Base-by-base conservation (phyloP, 176 grass and related monocot species). In the Chloris gayana region DNA sequence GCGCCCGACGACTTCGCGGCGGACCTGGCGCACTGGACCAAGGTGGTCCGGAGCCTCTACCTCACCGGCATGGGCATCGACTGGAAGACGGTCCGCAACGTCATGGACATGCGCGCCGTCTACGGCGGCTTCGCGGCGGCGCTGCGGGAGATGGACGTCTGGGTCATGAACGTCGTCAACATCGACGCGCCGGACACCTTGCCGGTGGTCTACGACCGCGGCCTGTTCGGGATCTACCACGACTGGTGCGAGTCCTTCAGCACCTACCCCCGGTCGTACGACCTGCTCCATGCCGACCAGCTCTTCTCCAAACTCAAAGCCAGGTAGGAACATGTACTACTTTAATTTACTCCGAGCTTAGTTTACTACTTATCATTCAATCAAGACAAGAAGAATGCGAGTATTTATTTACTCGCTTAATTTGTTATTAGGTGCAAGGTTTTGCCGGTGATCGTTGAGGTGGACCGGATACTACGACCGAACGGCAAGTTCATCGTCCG, bases 61-160 rank as follows among this genome's bases (percentile, higher is more conserved):
- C 73, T 99, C 58, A 46, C 85, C 39, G 93, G 97, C 69, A 82
- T 93, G 84, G 97, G 97, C 81, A 91, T 99, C 71, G 73, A 95
- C 42, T 99, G 97, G 97, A 88, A 86, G 58, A 38, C 62, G 7
- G 53, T 99, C 5, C 85, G 97, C 66, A 99, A 99, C 78, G 90
- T 87, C 59, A 99, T 99, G 97, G 97, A 99, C 87, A 99, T 99
- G 97, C 69, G 97, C 75, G 88, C 88, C 12, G 85, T 95, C 32
- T 99, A 99, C 58, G 97, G 97, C 4, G 97, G 97, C 24, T 86
- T 94, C 35, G 92, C 89, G 22, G 92, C 92, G 31, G 92, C 80
- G 54, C 77, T 94, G 50, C 58, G 76, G 72, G 92, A 94, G 41
- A 78, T 89, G 89, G 66, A 86, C 64, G 71, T 94, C 33, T 94